Conservation (phyloP, 2,329 filamentous ascomycete genomes). For the Fusarium sp. region DNA sequence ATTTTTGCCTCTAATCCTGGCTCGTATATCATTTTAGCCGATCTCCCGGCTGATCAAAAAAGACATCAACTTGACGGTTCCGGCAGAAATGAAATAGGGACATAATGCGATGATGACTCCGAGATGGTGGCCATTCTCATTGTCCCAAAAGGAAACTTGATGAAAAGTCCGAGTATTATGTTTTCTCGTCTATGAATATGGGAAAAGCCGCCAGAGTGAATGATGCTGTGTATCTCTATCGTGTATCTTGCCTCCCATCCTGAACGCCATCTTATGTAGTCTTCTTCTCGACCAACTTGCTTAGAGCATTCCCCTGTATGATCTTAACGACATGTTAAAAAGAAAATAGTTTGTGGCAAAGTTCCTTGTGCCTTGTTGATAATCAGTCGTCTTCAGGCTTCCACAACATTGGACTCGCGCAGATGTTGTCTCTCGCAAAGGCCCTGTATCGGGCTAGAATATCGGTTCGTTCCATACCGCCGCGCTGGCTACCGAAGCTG, state of each 20-base stretch:
- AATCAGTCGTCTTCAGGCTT: slow-evolving; percentile 29
- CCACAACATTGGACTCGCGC: slow-evolving; percentile 48
- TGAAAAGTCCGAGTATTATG: neutral
- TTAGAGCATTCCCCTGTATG: neutral
- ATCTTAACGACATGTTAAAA: neutral
- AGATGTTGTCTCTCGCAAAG: slow-evolving; percentile 62
- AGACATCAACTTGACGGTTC: neutral
- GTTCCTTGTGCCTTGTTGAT: neutral
- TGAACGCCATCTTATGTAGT: neutral
- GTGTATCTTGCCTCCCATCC: neutral
- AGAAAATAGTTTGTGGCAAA: neutral
- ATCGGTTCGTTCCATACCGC: slow-evolving; percentile 58
- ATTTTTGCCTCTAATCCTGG: neutral
- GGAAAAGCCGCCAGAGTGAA: neutral
- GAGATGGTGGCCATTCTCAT: neutral
- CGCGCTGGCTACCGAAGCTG: slow-evolving; percentile 53
- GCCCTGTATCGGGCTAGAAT: slow-evolving; percentile 60
- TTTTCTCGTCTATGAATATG: neutral
- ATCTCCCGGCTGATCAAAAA: neutral
- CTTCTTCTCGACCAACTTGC: neutral
- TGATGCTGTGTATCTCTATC: neutral
- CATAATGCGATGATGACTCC: neutral
- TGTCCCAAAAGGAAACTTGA: neutral
- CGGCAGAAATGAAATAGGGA: neutral
- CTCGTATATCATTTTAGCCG: neutral